phyloP scores from a whole-genome alignment of 2,329 filamentous ascomycete genomes.

The Clonostachys sp. region DNA sequence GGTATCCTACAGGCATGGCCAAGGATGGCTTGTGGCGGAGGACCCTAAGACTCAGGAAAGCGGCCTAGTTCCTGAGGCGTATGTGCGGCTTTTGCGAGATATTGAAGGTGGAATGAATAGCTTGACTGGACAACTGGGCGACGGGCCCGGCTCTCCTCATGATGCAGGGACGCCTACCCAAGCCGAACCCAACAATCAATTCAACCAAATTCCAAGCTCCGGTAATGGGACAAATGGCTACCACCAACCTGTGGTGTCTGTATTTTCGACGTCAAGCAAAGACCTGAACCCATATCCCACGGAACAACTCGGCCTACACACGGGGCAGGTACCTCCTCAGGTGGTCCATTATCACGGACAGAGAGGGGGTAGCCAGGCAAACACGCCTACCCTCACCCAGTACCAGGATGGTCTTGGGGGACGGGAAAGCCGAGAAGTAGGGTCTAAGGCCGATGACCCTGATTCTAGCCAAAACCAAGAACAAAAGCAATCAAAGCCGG shows the following conservation, averaged over 20 bases:
- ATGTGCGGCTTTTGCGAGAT: constrained; percentile 85
- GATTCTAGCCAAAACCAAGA: background rate
- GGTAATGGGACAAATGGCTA: constrained; percentile 55
- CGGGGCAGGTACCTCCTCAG: constrained; percentile 59
- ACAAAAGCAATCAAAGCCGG: too few species aligned
- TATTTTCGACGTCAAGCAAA: constrained; percentile 67
- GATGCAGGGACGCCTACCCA: constrained; percentile 59
- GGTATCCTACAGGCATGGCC: constrained; percentile 92
- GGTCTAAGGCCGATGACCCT: background rate
- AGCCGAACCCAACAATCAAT: constrained; percentile 41
- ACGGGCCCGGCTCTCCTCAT: constrained; percentile 46
- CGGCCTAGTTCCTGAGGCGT: constrained; percentile 92
- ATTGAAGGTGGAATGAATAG: constrained; percentile 87
- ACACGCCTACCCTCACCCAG: constrained; percentile 54
- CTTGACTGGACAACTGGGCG: constrained; percentile 56
- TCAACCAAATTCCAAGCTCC: constrained; percentile 41
- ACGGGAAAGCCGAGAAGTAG: constrained; percentile 43
- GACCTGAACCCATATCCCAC: constrained; percentile 66
- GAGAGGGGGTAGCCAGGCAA: constrained; percentile 62
- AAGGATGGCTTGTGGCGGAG: constrained; percentile 96
- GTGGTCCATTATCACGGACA: constrained; percentile 66
- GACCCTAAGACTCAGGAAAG: constrained; percentile 93
- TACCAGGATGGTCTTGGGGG: constrained; percentile 42
- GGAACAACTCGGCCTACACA: constrained; percentile 57
- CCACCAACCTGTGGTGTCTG: constrained; percentile 63